Conservation (phyloP, 208 protist species). For the Acanthamoeba polyphaga region DNA sequence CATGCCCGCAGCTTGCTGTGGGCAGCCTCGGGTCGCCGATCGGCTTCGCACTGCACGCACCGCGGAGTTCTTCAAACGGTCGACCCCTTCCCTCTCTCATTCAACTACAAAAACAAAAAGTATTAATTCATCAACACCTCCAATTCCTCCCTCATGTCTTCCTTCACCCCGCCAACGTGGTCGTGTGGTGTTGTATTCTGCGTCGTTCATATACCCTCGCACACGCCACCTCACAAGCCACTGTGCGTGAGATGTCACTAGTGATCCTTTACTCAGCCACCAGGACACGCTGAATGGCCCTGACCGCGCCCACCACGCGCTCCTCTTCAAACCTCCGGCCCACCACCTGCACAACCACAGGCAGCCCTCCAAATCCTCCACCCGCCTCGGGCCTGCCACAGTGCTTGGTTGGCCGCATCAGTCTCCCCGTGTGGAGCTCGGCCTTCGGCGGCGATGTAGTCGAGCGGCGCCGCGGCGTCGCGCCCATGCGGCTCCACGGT, state of each 20-base stretch:
- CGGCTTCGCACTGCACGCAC: slow-evolving; percentile 2
- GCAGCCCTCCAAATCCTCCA: neutral
- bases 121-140: too few species aligned
- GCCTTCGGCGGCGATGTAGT: neutral
- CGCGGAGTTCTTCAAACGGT: slow-evolving; percentile 7
- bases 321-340: neutral
- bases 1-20: slow-evolving; percentile 19
- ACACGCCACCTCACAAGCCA: too few species aligned
- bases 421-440: neutral
- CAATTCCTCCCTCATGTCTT: too few species aligned
- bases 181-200: too few species aligned
- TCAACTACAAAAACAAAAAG: neutral
- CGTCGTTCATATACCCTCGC: too few species aligned
- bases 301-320: neutral
- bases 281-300: neutral
- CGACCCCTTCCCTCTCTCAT: neutral
- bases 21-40: slow-evolving; percentile 2
- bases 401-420: neutral
- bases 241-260: too few species aligned
- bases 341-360: neutral
- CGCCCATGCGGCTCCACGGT: slow-evolving; percentile 1
- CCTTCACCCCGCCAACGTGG: too few species aligned
- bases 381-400: neutral
- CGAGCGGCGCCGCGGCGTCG: neutral
- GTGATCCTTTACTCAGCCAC: neutral